Conservation (phyloP, 441 rosid genomes). For the Geranium incanum region DNA sequence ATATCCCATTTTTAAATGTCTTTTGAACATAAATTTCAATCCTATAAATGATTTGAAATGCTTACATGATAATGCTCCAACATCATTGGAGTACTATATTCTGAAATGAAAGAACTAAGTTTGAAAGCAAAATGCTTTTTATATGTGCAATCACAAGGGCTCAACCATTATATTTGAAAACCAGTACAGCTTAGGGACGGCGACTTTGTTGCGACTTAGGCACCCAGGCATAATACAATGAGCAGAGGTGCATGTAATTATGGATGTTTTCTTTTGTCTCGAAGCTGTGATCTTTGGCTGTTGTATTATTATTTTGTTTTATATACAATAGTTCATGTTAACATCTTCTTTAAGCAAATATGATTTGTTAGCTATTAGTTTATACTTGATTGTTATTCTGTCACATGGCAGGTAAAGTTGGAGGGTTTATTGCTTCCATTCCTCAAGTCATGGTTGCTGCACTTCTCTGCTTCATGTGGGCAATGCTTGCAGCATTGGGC, state of each 20-base stretch:
- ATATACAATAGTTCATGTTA: too few species aligned
- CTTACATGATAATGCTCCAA: too few species aligned
- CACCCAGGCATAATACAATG: neutral
- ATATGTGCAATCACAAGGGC: neutral
- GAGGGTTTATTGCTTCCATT: constrained; percentile 90
- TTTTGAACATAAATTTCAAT: neutral
- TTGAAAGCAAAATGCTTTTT: neutral
- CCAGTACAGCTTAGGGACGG: neutral
- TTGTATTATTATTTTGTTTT: neutral
- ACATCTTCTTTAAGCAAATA: neutral
- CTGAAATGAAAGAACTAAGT: neutral
- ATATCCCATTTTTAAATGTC: neutral
- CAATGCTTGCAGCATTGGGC: constrained; percentile 85
- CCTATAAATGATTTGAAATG: neutral
- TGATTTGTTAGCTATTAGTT: neutral
- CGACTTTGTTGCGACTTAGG: neutral
- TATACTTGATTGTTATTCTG: constrained; percentile 13
- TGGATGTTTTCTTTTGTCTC: neutral
- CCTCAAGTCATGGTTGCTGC: constrained; percentile 94
- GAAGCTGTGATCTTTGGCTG: neutral
- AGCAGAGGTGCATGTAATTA: too few species aligned
- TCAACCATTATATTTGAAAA: neutral
- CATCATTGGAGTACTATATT: neutral
- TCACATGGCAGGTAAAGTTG: constrained; percentile 66
- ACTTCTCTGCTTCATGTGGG: constrained; percentile 98